Conservation (phyloP, 495 filamentous ascomycete genomes). For the Neurospora africana region DNA sequence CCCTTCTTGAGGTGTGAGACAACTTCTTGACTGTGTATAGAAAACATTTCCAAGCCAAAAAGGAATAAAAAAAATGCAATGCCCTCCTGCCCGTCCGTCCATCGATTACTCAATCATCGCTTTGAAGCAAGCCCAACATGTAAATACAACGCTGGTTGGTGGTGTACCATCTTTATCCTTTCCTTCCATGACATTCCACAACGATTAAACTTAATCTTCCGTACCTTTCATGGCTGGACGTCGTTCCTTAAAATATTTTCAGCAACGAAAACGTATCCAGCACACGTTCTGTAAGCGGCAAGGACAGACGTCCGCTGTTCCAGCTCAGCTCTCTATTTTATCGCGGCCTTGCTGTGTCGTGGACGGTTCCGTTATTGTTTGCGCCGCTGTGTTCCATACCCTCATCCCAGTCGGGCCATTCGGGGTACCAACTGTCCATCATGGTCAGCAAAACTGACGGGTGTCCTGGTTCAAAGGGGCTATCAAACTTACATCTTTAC, state of each 20-base stretch:
- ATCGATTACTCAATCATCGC: background rate
- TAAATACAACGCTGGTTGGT: background rate
- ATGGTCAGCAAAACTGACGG: background rate
- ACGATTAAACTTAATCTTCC: background rate
- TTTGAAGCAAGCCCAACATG: background rate
- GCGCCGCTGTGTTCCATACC: background rate
- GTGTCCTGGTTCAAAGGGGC: background rate
- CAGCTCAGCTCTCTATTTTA: background rate
- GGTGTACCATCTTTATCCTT: background rate
- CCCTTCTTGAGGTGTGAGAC: background rate
- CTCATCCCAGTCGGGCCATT: background rate
- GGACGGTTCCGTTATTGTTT: background rate
- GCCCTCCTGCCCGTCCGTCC: background rate
- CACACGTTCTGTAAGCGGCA: background rate
- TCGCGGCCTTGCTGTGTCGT: background rate
- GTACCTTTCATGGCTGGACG: background rate
- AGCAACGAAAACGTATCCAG: background rate
- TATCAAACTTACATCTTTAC: slow-evolving; percentile 66
- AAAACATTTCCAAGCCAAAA: background rate
- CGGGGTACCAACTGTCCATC: background rate
- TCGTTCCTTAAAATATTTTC: background rate
- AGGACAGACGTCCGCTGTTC: background rate
- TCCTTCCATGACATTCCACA: background rate
- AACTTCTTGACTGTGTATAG: background rate
- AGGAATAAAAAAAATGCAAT: background rate